A percentile compares a stretch with the other conserved stretches of the same genome.
Evolutionary conservation across 495 filamentous ascomycete species (phyloP).

Genomic region (Massariosphaeria phaeospora): DNA sequence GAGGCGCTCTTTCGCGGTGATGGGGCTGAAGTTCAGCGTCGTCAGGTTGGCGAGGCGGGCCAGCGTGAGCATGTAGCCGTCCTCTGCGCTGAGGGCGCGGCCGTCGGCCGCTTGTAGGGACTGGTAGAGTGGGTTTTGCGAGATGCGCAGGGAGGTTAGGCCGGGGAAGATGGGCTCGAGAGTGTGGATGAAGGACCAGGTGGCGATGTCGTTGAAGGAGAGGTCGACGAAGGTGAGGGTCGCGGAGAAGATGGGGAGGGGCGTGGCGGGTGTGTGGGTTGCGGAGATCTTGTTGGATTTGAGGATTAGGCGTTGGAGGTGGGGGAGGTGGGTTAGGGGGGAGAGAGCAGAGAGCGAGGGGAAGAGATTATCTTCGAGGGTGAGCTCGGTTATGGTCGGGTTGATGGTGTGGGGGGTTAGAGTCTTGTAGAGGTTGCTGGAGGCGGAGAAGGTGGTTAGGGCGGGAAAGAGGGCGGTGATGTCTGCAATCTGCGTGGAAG

Average conservation of each 20-base stretch:
- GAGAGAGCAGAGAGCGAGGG: conserved; percentile 53
- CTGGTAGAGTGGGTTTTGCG: conserved; percentile 74
- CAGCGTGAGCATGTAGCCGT: conserved; percentile 80
- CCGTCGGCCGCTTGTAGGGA: conserved; percentile 35
- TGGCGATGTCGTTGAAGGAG: conserved; percentile 68
- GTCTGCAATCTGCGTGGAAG: conserved; percentile 38
- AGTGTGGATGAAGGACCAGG: conserved; percentile 65
- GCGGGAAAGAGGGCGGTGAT: conserved; percentile 50
- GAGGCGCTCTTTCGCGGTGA: conserved; percentile 64
- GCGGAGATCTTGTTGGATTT: conserved; percentile 46
- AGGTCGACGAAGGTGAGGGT: conserved; percentile 63
- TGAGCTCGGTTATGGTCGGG: conserved; percentile 51
- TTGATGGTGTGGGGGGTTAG: conserved; percentile 39
- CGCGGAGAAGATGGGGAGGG: conserved; percentile 20
- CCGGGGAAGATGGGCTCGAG: conserved; percentile 63
- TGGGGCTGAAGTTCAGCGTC: conserved; percentile 71
- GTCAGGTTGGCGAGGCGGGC: conserved; percentile 66
- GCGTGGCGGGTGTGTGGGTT: conserved; percentile 16
- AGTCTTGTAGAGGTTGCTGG: conserved; percentile 49
- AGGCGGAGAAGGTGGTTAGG: conserved; percentile 54
- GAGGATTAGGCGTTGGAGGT: conserved; percentile 51
- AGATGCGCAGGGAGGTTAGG: conserved; percentile 66
- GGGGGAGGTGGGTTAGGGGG: conserved; percentile 45
- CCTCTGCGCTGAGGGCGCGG: conserved; percentile 57
- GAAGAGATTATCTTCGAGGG: conserved; percentile 73